Evolutionary conservation across 805 yeast species (phyloP), one percentile per base, ranked within the genome.

Genomic region (Lachancea cidri): DNA sequence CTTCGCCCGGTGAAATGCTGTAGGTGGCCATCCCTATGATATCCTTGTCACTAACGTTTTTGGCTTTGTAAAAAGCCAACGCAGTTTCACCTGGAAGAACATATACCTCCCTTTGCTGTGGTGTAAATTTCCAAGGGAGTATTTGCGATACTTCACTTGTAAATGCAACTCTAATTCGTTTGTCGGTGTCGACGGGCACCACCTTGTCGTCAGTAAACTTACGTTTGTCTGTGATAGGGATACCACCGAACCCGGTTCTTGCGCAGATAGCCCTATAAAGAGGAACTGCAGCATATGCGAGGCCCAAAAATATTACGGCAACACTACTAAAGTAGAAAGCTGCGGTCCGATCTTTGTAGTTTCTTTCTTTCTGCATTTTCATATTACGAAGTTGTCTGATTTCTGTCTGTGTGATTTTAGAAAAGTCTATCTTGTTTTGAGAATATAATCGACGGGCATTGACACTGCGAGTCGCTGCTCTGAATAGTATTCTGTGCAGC

Each of bases 1-100:
- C 95, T 54, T 86, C 91, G 51, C 93, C 97, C 0, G 98, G 98
- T 0, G 95, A 79, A 36, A 93, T 96, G 4, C 95, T 83, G 62
- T 93, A 93, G 0, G 98, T 93, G 2, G 98, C 98, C 95, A 93
- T 93, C 5, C 98, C 98, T 39, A 93, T 86, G 33, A 93, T 86
- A 60, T 93, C 98, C 53, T 85, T 85, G 45, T 82, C 81, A 33
- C 95, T 78, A 45, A 70, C 70, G 58, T 93, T 93, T 62, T 81
- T 85, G 17, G 98, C 98, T 62, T 81, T 84, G 68, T 87, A 93
- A 60, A 93, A 93, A 0, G 96, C 97, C 45, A 93, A 69, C 0
- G 98, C 98, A 2, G 98, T 93, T 64, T 93, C 98, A 17, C 98
- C 98, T 1, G 98, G 98, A 7, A 87, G 79, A 17, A 93, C 83